Evolutionary conservation across 495 filamentous ascomycete species (phyloP), one percentile per base, ranked within the genome.

Genomic region (Corynascus novoguineensis): DNA sequence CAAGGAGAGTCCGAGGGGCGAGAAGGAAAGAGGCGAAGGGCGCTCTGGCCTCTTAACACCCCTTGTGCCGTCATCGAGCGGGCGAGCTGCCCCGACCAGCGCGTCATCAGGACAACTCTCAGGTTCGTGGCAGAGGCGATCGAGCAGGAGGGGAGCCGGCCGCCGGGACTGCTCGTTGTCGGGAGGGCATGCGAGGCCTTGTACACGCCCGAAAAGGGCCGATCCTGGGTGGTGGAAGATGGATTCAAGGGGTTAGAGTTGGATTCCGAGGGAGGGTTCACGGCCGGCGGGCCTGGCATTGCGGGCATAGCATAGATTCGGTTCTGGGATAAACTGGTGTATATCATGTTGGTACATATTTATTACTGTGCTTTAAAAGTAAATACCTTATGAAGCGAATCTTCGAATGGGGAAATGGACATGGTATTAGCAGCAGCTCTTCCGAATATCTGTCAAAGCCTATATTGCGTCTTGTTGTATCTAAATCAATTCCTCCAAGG

Each of bases 11-110:
- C 61, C 58, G n/a, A 21, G 6, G 29, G 15, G n/a, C 19, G 29
- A 21, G 8, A 40, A 17, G 22, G n/a, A 22, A 14, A 25, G 53
- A 64, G 44, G 38, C 60, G 34, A 22, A 65, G 77, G 56, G 56
- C 27, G 25, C 52, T 73, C 1, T 82, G 76, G 78, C 78, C 77
- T 5, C 71, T 72, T 41, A 66, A 76, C 19, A 91, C 88, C 4
- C 91, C 92, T 0, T 97, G 92, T 65, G 92, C 92, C 1, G 92
- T 98, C 8, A 77, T 98, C 38, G 93, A 98, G 69, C 78, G 93
- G n/a, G 93, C 93, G 0, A 92, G 86, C 40, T 98, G 93, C 68
- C 85, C 89, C 0, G 93, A 98, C 68, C 95, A 97, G 76, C 77
- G 93, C 22, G 90, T 97, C 31, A 90, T 97, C 35, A 78, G 93